phyloP scores from a whole-genome alignment of 306 rosid genomes.

The Gastrolobium villosum region DNA sequence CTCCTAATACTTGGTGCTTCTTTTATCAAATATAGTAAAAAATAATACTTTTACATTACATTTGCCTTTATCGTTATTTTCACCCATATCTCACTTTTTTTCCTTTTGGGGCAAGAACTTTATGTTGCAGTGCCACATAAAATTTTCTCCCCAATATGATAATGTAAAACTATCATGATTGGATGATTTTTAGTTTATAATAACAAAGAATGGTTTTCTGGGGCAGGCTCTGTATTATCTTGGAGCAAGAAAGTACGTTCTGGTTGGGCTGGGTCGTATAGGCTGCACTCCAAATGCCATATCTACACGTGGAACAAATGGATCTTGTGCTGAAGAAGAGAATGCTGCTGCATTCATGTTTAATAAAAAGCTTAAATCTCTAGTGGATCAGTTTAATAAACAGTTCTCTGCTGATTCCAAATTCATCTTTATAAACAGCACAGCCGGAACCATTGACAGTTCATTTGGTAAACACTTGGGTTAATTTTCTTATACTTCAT shows the following conservation, averaged over 20 bases:
- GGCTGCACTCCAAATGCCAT: conserved; percentile 58
- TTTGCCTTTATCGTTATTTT: too few relatives aligned
- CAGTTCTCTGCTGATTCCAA: conserved; percentile 32
- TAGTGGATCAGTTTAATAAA: conserved; percentile 46
- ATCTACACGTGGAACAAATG: conserved; percentile 2
- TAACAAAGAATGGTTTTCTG: background rate
- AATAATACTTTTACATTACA: too few relatives aligned
- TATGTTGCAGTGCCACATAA: too few relatives aligned
- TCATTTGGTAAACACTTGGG: background rate
- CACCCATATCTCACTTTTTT: too few relatives aligned
- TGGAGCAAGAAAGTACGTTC: conserved; percentile 65
- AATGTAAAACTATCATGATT: too few relatives aligned
- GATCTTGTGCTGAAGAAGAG: conserved; percentile 42
- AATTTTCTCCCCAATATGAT: too few relatives aligned
- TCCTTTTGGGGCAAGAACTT: too few relatives aligned
- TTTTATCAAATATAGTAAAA: too few relatives aligned
- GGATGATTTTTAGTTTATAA: background rate
- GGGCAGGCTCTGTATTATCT: conserved; percentile 45
- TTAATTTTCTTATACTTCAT: background rate
- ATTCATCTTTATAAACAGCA: conserved; percentile 42
- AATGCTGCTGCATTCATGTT: conserved; percentile 50
- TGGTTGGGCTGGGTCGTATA: conserved; percentile 57
- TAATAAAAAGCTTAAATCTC: conserved; percentile 40
- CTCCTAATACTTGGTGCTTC: too few relatives aligned
- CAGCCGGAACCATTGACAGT: background rate